phyloP scores from a whole-genome alignment of 805 yeast species.

The Phaffomyces thermotolerans region DNA sequence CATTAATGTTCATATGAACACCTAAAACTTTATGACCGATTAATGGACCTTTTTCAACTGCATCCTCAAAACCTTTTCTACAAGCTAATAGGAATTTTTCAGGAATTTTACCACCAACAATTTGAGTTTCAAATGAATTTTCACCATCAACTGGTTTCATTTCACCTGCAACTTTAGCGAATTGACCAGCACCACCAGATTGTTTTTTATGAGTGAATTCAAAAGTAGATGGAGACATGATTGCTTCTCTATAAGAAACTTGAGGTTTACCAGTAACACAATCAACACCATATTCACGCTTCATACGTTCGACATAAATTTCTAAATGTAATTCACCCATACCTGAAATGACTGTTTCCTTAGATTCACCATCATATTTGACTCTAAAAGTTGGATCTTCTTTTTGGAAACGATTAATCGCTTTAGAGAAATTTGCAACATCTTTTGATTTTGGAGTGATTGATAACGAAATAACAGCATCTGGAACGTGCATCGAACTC shows the following conservation, averaged over 20 bases:
- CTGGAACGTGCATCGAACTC: constrained; percentile 98
- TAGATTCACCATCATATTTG: constrained; percentile 79
- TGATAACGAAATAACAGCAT: constrained; percentile 92
- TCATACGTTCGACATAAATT: constrained; percentile 96
- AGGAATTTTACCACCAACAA: constrained; percentile 95
- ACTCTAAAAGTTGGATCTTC: constrained; percentile 99
- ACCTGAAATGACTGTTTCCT: constrained; percentile 92
- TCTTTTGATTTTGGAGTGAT: constrained; percentile 86
- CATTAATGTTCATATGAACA: constrained; percentile 86
- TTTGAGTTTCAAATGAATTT: constrained; percentile 74
- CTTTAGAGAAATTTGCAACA: constrained; percentile 86
- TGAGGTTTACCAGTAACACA: constrained; percentile 96
- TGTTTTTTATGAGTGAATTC: constrained; percentile 97
- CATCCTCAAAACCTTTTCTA: constrained; percentile 91
- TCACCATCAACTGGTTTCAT: constrained; percentile 57
- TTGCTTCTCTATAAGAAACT: constrained; percentile 95
- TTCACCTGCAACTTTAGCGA: constrained; percentile 89
- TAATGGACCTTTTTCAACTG: constrained; percentile 92
- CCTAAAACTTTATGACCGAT: constrained; percentile 93
- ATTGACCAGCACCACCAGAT: constrained; percentile 99
- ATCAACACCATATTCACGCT: constrained; percentile 92
- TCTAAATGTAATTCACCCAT: constrained; percentile 98
- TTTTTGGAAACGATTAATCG: constrained; percentile 94
- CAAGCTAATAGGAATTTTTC: constrained; percentile 93
- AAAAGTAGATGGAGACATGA: constrained; percentile 62